Evolutionary conservation across 805 yeast species (phyloP).

Genomic region (Hanseniaspora occidentalis): DNA sequence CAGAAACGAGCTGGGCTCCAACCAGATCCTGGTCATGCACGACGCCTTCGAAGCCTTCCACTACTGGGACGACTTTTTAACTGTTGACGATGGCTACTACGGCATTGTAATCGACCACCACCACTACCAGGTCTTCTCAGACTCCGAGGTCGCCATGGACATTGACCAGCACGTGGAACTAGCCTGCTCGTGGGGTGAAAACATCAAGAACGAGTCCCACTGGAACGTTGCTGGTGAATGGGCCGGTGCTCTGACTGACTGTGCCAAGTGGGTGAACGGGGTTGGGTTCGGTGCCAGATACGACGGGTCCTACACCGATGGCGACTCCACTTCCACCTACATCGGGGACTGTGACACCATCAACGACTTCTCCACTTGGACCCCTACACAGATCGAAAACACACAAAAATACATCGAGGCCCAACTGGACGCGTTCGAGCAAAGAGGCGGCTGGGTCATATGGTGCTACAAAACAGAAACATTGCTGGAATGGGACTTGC

Average conservation of each 20-base stretch:
- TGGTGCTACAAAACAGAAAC: conserved; percentile 91
- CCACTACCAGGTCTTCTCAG: conserved; percentile 75
- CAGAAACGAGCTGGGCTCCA: conserved; percentile 37
- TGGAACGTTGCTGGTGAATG: conserved; percentile 82
- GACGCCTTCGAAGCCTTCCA: conserved; percentile 62
- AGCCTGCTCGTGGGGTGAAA: conserved; percentile 40
- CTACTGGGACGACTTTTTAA: conserved; percentile 51
- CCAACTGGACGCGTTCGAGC: conserved; percentile 75
- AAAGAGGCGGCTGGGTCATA: conserved; percentile 76
- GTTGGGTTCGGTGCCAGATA: conserved; percentile 73
- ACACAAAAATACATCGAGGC: conserved; percentile 74
- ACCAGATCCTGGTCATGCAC: conserved; percentile 55
- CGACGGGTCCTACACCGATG: conserved; percentile 40
- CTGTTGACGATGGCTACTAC: conserved; percentile 31
- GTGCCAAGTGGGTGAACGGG: conserved; percentile 83
- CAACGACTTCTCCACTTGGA: conserved; percentile 42
- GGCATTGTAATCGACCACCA: conserved; percentile 79
- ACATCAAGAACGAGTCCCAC: conserved; percentile 39
- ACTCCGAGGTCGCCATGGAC: conserved; percentile 42
- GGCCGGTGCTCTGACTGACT: conserved; percentile 87
- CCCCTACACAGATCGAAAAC: conserved; percentile 39
- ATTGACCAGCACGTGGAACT: conserved; percentile 49
- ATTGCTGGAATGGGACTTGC: conserved; percentile 78
- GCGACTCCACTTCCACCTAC: conserved; percentile 22
- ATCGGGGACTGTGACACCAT: conserved; percentile 52